Evolutionary conservation across 768 basidiomycete species (phyloP), one percentile per base, ranked within the genome.

Genomic region (Russula brevipes): DNA sequence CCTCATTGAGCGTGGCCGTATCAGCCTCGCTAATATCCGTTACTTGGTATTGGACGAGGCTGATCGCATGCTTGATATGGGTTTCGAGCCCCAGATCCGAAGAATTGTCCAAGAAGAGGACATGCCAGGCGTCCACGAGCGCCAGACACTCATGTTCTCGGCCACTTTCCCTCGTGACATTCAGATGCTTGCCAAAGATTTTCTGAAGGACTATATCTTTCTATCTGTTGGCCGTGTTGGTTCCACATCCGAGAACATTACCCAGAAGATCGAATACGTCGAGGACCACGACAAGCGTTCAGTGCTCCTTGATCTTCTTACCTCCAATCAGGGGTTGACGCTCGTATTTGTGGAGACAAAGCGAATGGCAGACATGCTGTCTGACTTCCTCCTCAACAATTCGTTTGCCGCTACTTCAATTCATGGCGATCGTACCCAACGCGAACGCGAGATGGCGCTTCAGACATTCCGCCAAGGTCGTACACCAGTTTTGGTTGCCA

Each of bases 41-140:
- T 98, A 97, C 76, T 88, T 99, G 61, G 97, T 99, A 33, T 88
- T 99, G 59, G 97, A 99, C 71, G 97, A 99, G 79, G 97, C 97
- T 65, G 97, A 99, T 81, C 91, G 97, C 72, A 99, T 99, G 97
- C 84, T 99, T 72, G 97, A 99, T 80, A 99, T 99, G 97, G 97
- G 97, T 88, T 99, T 99, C 82, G 97, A 99, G 77, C 97, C 97
- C 60, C 97, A 98, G 78, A 99, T 99, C 72, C 85, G 97, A 67
- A 85, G 94, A 38, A 99, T 99, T 72, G 97, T 99, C 19, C 92
- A 99, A 76, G 91, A 91, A 69, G 94, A 94, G 72, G 97, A 99
- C 74, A 99, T 99, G 97, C 94, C 97, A n/a, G 89, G 87, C 51
- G 85, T 88, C 14, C 77, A 82, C 33, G 86, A 94, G 12, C 90